Conservation (phyloP, 108 stramenopile species). For the Licmophora abbreviata region DNA sequence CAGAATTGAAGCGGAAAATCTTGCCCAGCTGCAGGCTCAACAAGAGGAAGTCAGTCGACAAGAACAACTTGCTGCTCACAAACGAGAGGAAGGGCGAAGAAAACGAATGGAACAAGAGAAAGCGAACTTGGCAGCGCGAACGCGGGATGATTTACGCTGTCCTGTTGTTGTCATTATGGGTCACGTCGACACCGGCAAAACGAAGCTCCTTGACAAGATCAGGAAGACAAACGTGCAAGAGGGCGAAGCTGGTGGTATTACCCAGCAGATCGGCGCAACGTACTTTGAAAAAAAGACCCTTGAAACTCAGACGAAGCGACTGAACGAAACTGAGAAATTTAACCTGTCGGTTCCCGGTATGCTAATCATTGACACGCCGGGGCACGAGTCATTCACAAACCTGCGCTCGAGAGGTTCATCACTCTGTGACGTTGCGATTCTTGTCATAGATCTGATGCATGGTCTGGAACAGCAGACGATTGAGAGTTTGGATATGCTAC, state of each 20-base stretch:
- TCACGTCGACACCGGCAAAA: conserved; percentile 99
- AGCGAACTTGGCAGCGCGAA: conserved; percentile 77
- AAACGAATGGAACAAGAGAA: conserved; percentile 76
- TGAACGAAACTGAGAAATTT: conserved; percentile 81
- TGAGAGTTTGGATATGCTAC: conserved; percentile 95
- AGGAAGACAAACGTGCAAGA: conserved; percentile 99
- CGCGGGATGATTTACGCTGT: conserved; percentile 86
- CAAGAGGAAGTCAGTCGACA: conserved; percentile 45
- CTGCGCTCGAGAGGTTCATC: conserved; percentile 94
- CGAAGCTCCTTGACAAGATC: conserved; percentile 98
- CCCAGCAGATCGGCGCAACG: conserved; percentile 99
- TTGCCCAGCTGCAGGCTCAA: conserved; percentile 44
- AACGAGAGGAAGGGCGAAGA: conserved; percentile 72
- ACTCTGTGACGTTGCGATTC: conserved; percentile 97
- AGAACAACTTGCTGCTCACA: conserved; percentile 42
- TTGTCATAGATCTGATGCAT: conserved; percentile 99
- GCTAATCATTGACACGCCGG: conserved; percentile 97
- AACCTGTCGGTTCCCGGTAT: conserved; percentile 91
- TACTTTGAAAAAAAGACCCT: conserved; percentile 95
- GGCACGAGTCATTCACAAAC: conserved; percentile 98
- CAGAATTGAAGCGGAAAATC: conserved; percentile 58
- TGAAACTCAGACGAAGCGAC: conserved; percentile 68
- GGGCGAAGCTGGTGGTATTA: conserved; percentile 99
- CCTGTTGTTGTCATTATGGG: conserved; percentile 99
- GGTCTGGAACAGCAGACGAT: conserved; percentile 99